These are phyloP conservation scores for Boletus pseudopeckii DNA, from an alignment of 768 basidiomycete species.

Conservation along the genomic window DNA sequence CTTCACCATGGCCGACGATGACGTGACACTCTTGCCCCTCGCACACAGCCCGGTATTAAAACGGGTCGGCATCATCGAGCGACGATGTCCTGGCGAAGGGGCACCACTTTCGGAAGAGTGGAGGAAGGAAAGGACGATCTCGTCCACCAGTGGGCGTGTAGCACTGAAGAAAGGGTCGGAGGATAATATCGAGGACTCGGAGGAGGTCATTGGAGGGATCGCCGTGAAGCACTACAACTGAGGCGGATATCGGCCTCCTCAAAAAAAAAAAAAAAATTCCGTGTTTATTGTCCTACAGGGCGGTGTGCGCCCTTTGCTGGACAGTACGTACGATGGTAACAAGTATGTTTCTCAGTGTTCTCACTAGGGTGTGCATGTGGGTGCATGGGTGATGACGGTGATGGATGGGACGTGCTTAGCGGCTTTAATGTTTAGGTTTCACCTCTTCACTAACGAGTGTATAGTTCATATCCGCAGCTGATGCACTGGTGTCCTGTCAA, in stretches of 20 bases:
- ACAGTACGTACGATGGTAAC: too few species aligned
- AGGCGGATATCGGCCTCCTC: neutral
- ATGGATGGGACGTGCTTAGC: too few species aligned
- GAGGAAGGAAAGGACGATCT: slow-evolving; percentile 44
- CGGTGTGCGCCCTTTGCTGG: too few species aligned
- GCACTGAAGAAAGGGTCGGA: slow-evolving; percentile 38
- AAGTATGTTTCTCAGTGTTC: too few species aligned
- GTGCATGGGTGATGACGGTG: too few species aligned
- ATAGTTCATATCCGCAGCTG: too few species aligned
- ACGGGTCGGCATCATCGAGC: slow-evolving; percentile 35
- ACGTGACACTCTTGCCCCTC: slow-evolving; percentile 43
- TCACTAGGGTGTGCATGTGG: too few species aligned
- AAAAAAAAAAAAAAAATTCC: too few species aligned
- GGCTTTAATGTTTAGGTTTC: too few species aligned
- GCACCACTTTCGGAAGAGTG: slow-evolving; percentile 47
- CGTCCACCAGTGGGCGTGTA: slow-evolving; percentile 44
- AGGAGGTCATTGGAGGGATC: slow-evolving; percentile 53
- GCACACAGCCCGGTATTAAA: slow-evolving; percentile 47
- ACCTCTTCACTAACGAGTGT: too few species aligned
- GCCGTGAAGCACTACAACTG: slow-evolving; percentile 57
- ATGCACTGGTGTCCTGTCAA: too few species aligned
- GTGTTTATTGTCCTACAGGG: too few species aligned
- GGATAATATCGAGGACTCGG: slow-evolving; percentile 47
- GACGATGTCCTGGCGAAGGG: slow-evolving; percentile 33
- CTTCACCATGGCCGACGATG: slow-evolving; percentile 51